A percentile compares a stretch with the other conserved stretches of the same genome.
Evolutionary conservation across 768 basidiomycete genomes (phyloP).

Genomic region (Russula lepida): DNA sequence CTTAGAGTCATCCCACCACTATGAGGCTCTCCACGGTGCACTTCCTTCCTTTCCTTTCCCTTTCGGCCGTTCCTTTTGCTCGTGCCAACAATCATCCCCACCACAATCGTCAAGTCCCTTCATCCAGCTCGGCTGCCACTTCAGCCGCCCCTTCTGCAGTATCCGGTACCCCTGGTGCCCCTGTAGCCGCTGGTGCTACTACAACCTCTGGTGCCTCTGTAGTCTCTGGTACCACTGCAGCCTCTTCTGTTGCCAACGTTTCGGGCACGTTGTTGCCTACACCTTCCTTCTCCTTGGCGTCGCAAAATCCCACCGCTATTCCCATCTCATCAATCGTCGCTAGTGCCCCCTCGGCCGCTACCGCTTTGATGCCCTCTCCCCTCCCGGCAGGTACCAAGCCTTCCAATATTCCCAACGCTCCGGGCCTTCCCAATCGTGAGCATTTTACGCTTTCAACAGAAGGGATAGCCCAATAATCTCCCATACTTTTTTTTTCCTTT

Average conservation of each 20-base stretch:
- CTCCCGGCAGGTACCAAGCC: slow-evolving; percentile 44
- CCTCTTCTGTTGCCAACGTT: background rate
- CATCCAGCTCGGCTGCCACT: slow-evolving; percentile 21
- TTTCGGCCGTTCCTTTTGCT: slow-evolving; percentile 38
- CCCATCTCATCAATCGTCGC: slow-evolving; percentile 45
- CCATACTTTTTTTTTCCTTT: background rate
- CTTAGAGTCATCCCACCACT: background rate
- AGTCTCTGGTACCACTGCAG: background rate
- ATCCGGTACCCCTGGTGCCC: background rate
- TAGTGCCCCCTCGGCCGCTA: slow-evolving; percentile 35
- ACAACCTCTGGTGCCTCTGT: background rate
- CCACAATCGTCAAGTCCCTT: slow-evolving; percentile 23
- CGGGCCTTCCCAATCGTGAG: slow-evolving; percentile 30
- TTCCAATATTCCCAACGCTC: slow-evolving; percentile 26
- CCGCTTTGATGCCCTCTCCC: slow-evolving; percentile 40
- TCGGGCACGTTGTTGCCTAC: slow-evolving; percentile 18
- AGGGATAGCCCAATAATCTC: background rate
- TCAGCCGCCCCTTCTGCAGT: background rate
- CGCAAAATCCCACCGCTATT: slow-evolving; percentile 54
- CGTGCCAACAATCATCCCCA: slow-evolving; percentile 23
- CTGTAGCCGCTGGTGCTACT: background rate
- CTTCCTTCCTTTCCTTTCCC: slow-evolving; percentile 26
- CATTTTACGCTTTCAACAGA: background rate
- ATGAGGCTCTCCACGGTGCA: slow-evolving; percentile 28
- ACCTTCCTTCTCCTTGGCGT: slow-evolving; percentile 36